Percentiles rank a stretch among this genome's conserved stretches.
phyloP scores from a whole-genome alignment of 2,329 filamentous ascomycete species.

The Ciborinia camelliae region DNA sequence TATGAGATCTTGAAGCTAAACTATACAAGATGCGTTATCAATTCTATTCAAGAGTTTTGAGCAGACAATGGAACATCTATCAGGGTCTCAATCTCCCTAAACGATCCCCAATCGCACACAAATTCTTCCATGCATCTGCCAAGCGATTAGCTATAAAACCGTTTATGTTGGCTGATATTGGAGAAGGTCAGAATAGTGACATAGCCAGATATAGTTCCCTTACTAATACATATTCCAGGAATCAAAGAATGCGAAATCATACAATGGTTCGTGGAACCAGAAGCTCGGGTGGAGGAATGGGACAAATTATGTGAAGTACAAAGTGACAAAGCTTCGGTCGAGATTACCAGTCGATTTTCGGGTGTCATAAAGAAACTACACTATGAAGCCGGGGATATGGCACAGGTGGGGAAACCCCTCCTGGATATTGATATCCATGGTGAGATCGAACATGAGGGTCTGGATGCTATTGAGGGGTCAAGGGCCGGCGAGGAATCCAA shows the following conservation, averaged over 20 bases:
- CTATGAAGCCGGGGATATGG: constrained; percentile 95
- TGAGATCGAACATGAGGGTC: constrained; percentile 63
- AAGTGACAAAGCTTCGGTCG: constrained; percentile 85
- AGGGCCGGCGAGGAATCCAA: constrained; percentile 27
- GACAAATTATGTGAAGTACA: constrained; percentile 97
- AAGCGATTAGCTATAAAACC: constrained; percentile 61
- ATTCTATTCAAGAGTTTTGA: constrained; percentile 49
- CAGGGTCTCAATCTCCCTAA: constrained; percentile 32
- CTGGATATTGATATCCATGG: constrained; percentile 93
- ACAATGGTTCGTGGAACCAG: constrained; percentile 98
- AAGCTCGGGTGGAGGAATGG: constrained; percentile 94
- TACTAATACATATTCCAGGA: constrained; percentile 50
- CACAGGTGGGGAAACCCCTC: constrained; percentile 88
- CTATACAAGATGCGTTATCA: constrained; percentile 51
- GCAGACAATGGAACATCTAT: constrained; percentile 50
- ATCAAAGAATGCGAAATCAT: constrained; percentile 99
- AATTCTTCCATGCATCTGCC: constrained; percentile 32
- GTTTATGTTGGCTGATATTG: constrained; percentile 80
- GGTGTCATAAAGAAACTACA: constrained; percentile 95
- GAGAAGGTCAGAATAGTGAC: constrained; percentile 59
- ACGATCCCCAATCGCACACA: constrained; percentile 22
- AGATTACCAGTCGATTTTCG: constrained; percentile 94
- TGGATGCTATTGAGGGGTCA: constrained; percentile 41
- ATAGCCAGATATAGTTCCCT: not conserved
- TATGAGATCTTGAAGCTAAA: not conserved